Evolutionary conservation across 2,329 filamentous ascomycete species (phyloP).

Genomic region (Akanthomyces muscarius): DNA sequence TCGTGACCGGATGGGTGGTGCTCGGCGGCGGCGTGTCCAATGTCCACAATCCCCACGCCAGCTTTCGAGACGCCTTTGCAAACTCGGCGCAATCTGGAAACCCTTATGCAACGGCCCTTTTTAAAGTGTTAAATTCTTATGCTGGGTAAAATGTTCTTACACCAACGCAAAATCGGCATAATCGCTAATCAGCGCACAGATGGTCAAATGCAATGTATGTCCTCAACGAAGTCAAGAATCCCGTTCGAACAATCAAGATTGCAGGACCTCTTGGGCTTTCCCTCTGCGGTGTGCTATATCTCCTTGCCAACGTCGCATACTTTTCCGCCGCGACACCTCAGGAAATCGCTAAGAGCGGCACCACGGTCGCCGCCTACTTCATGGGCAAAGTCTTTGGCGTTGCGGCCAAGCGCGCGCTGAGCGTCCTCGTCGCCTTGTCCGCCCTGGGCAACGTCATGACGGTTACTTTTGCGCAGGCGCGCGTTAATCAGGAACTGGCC

Average conservation of each 20-base stretch:
- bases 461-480: slow-evolving; percentile 21
- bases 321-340: slow-evolving; percentile 19
- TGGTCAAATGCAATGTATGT: slow-evolving; percentile 22
- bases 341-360: slow-evolving; percentile 20
- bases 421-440: slow-evolving; percentile 21
- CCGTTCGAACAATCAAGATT: slow-evolving; percentile 21
- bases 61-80: slow-evolving; percentile 20
- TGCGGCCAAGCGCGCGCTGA: slow-evolving; percentile 19
- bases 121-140: slow-evolving; percentile 21
- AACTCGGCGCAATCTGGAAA: slow-evolving; percentile 18
- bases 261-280: slow-evolving; percentile 21
- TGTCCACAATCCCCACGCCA: slow-evolving; percentile 20
- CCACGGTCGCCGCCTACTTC: slow-evolving; percentile 21
- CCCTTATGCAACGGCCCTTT: slow-evolving; percentile 20
- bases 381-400: slow-evolving; percentile 21
- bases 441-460: slow-evolving; percentile 21
- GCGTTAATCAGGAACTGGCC: slow-evolving; percentile 21
- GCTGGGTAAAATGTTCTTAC: slow-evolving; percentile 7
- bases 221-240: slow-evolving; percentile 21
- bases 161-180: slow-evolving; percentile 22
- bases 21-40: slow-evolving; percentile 19
- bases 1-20: slow-evolving; percentile 21
- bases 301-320: slow-evolving; percentile 21
- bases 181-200: slow-evolving; percentile 2
- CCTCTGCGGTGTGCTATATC: slow-evolving; percentile 20